A percentile compares a stretch with the other conserved stretches of the same genome.
These are phyloP conservation scores for Vitis hybrid DNA, from an alignment of 177 flowering plant species.

Conservation along the genomic window DNA sequence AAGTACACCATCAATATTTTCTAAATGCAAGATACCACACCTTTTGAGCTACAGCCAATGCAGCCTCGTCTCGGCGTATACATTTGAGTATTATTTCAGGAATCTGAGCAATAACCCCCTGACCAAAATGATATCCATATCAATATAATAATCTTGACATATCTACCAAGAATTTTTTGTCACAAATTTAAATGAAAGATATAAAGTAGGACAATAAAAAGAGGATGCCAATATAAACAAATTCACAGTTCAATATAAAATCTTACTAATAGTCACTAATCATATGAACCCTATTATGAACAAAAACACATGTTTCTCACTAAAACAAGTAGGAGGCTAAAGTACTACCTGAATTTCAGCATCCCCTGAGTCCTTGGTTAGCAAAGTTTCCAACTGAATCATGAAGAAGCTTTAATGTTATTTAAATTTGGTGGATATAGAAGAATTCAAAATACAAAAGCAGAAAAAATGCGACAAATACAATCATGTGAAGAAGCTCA, in stretches of 20 bases:
- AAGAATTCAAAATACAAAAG: neutral
- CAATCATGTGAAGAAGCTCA: no score
- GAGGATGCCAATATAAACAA: no score
- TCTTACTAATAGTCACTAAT: no score
- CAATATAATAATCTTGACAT: neutral
- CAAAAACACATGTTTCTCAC: neutral
- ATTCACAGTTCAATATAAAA: no score
- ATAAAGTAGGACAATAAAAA: no score
- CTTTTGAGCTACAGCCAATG: conserved; percentile 95
- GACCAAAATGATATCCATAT: conserved; percentile 5
- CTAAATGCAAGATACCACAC: conserved; percentile 29
- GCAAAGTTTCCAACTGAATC: conserved; percentile 69
- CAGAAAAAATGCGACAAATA: neutral
- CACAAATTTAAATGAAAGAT: no score
- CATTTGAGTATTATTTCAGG: conserved; percentile 88
- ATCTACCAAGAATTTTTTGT: no score
- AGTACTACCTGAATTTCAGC: conserved; percentile 82
- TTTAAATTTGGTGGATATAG: no score
- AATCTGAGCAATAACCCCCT: conserved; percentile 79
- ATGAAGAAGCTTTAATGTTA: no score
- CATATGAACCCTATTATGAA: no score
- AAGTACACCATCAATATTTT: neutral
- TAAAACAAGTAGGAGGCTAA: neutral
- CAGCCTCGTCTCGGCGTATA: conserved; percentile 90
- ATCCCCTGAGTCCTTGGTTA: conserved; percentile 60